Base-by-base conservation (phyloP, 495 filamentous ascomycete species). In the Penicillium dipodomyicola region DNA sequence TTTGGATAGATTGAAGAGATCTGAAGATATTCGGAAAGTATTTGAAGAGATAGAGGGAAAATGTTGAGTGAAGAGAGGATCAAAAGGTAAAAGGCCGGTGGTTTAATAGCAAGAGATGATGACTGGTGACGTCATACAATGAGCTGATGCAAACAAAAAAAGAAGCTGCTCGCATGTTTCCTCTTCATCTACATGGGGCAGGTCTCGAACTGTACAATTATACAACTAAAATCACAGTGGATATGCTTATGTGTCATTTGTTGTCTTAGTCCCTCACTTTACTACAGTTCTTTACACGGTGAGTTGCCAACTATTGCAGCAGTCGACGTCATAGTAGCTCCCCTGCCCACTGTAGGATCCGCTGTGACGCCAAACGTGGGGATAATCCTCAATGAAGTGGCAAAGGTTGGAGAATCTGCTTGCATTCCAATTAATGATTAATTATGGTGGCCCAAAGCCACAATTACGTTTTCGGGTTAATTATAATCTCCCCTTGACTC, bases 91-190 rank as follows among this genome's bases (percentile, higher is more conserved):
- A 33, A 48, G 17, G 29, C 4, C 20, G 27, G 41, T 25, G 52
- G 42, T 54, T 54, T 54, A 53, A 55, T 50, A 54, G 52, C 42
- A 39, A 33, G 48, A 44, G 58, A 61, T 64, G 62, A 65, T 62
- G 55, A 49, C 42, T 50, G 52, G 58, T 72, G 68, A 74, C 72
- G 72, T 74, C 70, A 74, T 59, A 17, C 14, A 15, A 52, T 41
- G 50, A 45, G 39, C 47, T 20, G 27, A 32, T 23, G 27, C 45
- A 20, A 30, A 47, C 37, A 39, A 29, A 40, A n/a, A n/a, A 29
- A 37, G n/a, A 29, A 29, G 27, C 7, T 9, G 27, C 37, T 52
- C 49, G 37, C 41, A 9, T 52, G 49, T 49, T 33, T 33, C 7
- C 1, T 29, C 27, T 29, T 29, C 27, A 2, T 29, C 27, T 8